These are phyloP conservation scores for Aegilops bicornis DNA, from an alignment of 176 grass and related monocot genomes.

Conservation along the genomic window DNA sequence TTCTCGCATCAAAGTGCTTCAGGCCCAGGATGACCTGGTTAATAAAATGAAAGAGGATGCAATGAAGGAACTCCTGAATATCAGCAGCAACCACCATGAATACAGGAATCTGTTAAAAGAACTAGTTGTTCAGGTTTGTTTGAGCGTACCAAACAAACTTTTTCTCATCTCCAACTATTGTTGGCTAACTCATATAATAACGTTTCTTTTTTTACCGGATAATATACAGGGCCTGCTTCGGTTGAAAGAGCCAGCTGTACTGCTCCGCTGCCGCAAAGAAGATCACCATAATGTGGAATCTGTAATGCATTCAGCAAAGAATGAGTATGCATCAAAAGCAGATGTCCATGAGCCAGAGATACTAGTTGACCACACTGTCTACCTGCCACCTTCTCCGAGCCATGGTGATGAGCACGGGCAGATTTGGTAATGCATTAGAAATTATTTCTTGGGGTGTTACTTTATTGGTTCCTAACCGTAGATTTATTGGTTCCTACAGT, in stretches of 20 bases:
- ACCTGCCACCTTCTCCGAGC: slow-evolving; percentile 68
- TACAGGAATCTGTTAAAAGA: slow-evolving; percentile 80
- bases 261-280: slow-evolving; percentile 81
- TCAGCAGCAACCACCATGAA: slow-evolving; percentile 63
- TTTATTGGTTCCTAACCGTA: neutral
- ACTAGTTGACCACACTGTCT: slow-evolving; percentile 67
- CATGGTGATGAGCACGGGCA: slow-evolving; percentile 54
- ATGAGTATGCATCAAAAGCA: slow-evolving; percentile 80
- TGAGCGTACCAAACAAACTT: neutral
- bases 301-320: slow-evolving; percentile 71
- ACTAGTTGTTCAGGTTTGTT: slow-evolving; percentile 83
- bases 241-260: slow-evolving; percentile 87
- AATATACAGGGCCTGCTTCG: slow-evolving; percentile 73
- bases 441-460: slow-evolving; percentile 19
- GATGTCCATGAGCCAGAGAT: slow-evolving; percentile 74
- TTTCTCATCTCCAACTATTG: neutral
- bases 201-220: slow-evolving; percentile 1
- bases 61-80: slow-evolving; percentile 63
- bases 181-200: slow-evolving; percentile 7
- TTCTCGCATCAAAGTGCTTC: slow-evolving; percentile 96
- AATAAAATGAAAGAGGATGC: slow-evolving; percentile 90
- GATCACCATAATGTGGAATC: slow-evolving; percentile 68
- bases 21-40: slow-evolving; percentile 96
- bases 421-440: slow-evolving; percentile 61
- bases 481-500: neutral